Percentiles rank a stretch among this genome's conserved stretches.
Evolutionary conservation across 1,139 yeast genomes (phyloP).

Genomic region (Kurtzmaniella natalensis): DNA sequence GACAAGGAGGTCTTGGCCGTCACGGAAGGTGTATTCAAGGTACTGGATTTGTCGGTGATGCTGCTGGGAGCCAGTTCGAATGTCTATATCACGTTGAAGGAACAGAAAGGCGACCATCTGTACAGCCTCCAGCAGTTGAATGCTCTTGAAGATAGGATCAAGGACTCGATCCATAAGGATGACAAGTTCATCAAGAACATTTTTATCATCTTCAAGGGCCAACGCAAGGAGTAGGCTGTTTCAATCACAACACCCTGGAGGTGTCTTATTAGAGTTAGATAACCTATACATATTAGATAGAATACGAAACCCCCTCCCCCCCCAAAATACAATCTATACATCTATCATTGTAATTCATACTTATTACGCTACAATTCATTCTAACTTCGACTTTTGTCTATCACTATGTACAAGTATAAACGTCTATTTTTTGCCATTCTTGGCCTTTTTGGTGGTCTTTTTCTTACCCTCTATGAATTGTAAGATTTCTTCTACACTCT

Average conservation of each 20-base stretch:
- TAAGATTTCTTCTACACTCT: slow-evolving; percentile 66
- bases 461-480: slow-evolving; percentile 56
- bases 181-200: slow-evolving; percentile 36
- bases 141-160: slow-evolving; percentile 22
- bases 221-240: slow-evolving; percentile 1
- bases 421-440: slow-evolving; percentile 12
- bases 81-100: slow-evolving; percentile 22
- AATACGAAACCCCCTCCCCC: neutral
- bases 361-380: neutral
- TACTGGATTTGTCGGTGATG: slow-evolving; percentile 51
- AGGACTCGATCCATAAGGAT: slow-evolving; percentile 21
- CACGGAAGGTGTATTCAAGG: slow-evolving; percentile 18
- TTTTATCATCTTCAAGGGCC: slow-evolving; percentile 17
- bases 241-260: too few species aligned
- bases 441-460: slow-evolving; percentile 11
- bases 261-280: slow-evolving; percentile 4
- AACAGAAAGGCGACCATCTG: slow-evolving; percentile 13
- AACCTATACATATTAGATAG: slow-evolving; percentile 5
- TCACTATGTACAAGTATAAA: slow-evolving; percentile 10
- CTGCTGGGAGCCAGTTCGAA: slow-evolving; percentile 70
- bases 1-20: slow-evolving; percentile 16
- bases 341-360: neutral
- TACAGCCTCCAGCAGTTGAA: slow-evolving; percentile 24
- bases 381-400: neutral
- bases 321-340: neutral